Conservation (phyloP, 2,329 filamentous ascomycete species). For the Aspergillus fumigatiaffinis region DNA sequence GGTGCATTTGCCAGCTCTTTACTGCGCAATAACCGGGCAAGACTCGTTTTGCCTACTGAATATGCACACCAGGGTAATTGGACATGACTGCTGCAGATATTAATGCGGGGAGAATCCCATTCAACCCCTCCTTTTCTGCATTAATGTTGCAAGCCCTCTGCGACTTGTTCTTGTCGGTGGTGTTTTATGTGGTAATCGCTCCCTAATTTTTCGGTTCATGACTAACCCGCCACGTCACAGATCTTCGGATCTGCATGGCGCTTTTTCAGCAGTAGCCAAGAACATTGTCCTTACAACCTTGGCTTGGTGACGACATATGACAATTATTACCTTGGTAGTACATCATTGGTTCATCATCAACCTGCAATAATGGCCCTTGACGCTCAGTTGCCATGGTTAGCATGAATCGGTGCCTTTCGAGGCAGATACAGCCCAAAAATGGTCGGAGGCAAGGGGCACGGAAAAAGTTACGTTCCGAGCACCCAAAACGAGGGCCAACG, state of each 20-base stretch:
- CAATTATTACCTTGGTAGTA: neutral
- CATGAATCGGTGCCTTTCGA: neutral
- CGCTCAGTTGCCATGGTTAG: neutral
- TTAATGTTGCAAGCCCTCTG: neutral
- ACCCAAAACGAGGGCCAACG: neutral
- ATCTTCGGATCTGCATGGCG: conserved; percentile 24
- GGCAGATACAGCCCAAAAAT: neutral
- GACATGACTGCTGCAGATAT: neutral
- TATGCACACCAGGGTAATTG: neutral
- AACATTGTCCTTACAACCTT: neutral
- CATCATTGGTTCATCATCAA: neutral
- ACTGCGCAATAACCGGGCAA: neutral
- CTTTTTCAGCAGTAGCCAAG: conserved; percentile 5
- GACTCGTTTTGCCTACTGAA: neutral
- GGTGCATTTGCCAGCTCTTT: neutral
- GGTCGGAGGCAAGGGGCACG: neutral
- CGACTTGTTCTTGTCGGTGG: neutral
- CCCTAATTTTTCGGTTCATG: neutral
- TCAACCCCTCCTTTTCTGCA: neutral
- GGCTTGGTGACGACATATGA: conserved; percentile 11
- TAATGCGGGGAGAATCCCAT: neutral
- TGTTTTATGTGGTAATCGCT: neutral
- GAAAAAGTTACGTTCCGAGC: neutral
- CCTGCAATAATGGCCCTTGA: neutral
- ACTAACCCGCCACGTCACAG: conserved; percentile 23